A percentile compares a stretch with the other conserved stretches of the same genome.
Conservation (phyloP, 306 rosid genomes). For the Quillaja saponaria region DNA sequence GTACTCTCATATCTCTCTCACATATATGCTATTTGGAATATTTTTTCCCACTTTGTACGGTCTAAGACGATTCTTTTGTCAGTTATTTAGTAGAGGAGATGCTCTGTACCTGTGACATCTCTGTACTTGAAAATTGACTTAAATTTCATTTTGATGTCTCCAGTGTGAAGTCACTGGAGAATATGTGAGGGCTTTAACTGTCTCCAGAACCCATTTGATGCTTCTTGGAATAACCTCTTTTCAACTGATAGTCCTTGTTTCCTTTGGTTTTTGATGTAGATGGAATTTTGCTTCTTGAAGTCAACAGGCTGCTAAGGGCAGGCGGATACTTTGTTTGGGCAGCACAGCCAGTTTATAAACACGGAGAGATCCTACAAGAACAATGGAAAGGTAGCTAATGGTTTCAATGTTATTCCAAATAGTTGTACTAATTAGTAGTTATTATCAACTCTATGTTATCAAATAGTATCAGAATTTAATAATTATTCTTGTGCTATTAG, state of each 20-base stretch:
- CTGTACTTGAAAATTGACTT: slow-evolving; percentile 5
- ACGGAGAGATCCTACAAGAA: slow-evolving; percentile 62
- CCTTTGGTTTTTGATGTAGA: slow-evolving; percentile 49
- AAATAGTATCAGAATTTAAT: neutral
- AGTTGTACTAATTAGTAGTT: neutral
- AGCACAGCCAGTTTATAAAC: slow-evolving; percentile 83
- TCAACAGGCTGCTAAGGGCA: slow-evolving; percentile 76
- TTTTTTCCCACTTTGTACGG: slow-evolving; percentile 17
- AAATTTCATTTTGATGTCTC: neutral
- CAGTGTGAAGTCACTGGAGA: neutral
- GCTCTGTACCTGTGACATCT: slow-evolving; percentile 4
- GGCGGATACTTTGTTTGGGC: slow-evolving; percentile 96
- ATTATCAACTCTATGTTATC: neutral
- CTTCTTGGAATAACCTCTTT: slow-evolving; percentile 21
- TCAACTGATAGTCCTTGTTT: slow-evolving; percentile 33
- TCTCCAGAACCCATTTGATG: neutral
- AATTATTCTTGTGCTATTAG: neutral
- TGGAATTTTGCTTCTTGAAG: slow-evolving; percentile 92
- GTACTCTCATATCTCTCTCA: slow-evolving; percentile 39
- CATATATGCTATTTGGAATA: neutral
- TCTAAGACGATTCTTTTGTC: slow-evolving; percentile 7
- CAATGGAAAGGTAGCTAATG: slow-evolving; percentile 80
- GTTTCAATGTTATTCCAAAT: slow-evolving; percentile 12
- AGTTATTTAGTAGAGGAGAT: slow-evolving; percentile 17
- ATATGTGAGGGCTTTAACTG: slow-evolving; percentile 2